These are phyloP conservation scores for Geranium brycei DNA, from an alignment of 345 rosid genomes.

Conservation along the genomic window DNA sequence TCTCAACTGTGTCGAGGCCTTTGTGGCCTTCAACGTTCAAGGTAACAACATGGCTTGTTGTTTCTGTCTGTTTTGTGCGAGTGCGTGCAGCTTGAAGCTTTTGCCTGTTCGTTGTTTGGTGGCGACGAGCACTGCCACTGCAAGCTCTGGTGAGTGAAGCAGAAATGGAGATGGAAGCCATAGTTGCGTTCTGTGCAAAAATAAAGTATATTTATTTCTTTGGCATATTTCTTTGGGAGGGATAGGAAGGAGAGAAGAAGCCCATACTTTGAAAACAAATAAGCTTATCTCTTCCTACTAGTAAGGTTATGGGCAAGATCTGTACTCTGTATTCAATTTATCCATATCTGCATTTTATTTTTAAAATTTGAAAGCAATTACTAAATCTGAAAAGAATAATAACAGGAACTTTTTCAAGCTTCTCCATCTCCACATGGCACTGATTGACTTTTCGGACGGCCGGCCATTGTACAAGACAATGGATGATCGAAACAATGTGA, in stretches of 20 bases:
- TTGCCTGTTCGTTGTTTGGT: slow-evolving; percentile 15
- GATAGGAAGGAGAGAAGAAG: neutral
- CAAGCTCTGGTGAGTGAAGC: slow-evolving; percentile 25
- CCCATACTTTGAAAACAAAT: neutral
- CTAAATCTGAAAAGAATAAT: too few species aligned
- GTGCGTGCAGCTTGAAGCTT: slow-evolving; percentile 14
- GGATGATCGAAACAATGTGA: neutral
- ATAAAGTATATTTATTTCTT: neutral
- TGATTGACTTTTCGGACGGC: too few species aligned
- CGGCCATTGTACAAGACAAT: too few species aligned
- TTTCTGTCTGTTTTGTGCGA: slow-evolving; percentile 22
- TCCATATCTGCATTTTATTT: neutral
- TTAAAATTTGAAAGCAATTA: neutral
- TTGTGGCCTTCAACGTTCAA: slow-evolving; percentile 18
- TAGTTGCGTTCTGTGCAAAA: neutral
- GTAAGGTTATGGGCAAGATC: neutral
- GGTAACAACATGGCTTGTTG: slow-evolving; percentile 17
- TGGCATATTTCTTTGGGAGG: neutral
- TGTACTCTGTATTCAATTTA: neutral
- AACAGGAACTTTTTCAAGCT: too few species aligned
- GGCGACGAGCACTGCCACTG: slow-evolving; percentile 1
- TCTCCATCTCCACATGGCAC: too few species aligned
- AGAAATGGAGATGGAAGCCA: slow-evolving; percentile 37
- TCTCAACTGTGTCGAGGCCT: slow-evolving; percentile 8
- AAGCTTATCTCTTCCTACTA: neutral